A percentile compares a stretch with the other conserved stretches of the same genome.
Conservation (phyloP, 345 rosid genomes). For the Streptanthus diversifolius region DNA sequence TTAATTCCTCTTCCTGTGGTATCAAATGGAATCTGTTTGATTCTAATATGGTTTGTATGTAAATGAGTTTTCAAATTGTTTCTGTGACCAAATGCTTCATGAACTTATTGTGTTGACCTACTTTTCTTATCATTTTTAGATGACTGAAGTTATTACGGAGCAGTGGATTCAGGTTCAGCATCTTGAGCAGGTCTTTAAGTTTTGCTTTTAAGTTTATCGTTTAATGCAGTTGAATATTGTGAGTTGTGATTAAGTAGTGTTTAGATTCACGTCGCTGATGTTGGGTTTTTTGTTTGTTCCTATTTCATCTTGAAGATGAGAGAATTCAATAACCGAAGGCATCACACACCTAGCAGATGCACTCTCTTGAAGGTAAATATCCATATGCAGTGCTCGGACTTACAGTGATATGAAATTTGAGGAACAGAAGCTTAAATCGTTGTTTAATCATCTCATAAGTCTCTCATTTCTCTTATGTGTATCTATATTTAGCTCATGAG, state of each 20-base stretch:
- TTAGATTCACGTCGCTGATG: background rate
- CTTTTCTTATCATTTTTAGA: constrained; percentile 13
- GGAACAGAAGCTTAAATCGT: background rate
- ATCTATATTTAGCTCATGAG: constrained; percentile 37
- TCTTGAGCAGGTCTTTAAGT: constrained; percentile 27
- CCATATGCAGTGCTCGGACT: background rate
- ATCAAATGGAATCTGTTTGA: background rate
- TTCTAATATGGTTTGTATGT: background rate
- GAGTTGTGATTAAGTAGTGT: background rate
- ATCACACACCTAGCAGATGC: constrained; percentile 27
- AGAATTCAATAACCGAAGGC: constrained; percentile 29
- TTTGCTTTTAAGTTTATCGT: background rate
- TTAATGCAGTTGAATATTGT: background rate
- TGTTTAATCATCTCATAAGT: background rate
- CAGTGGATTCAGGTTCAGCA: constrained; percentile 36
- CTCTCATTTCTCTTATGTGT: background rate
- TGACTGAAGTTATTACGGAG: constrained; percentile 23
- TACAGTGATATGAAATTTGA: background rate
- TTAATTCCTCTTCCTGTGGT: background rate
- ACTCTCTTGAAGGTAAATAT: constrained; percentile 15
- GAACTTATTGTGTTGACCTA: background rate
- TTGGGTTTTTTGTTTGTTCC: background rate
- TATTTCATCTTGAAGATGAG: constrained; percentile 22
- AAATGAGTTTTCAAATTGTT: constrained; percentile 1
- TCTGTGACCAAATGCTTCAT: background rate